Percentiles rank a stretch among this genome's conserved stretches.
Evolutionary conservation across 306 rosid genomes (phyloP).

Genomic region (Prunus salicina): DNA sequence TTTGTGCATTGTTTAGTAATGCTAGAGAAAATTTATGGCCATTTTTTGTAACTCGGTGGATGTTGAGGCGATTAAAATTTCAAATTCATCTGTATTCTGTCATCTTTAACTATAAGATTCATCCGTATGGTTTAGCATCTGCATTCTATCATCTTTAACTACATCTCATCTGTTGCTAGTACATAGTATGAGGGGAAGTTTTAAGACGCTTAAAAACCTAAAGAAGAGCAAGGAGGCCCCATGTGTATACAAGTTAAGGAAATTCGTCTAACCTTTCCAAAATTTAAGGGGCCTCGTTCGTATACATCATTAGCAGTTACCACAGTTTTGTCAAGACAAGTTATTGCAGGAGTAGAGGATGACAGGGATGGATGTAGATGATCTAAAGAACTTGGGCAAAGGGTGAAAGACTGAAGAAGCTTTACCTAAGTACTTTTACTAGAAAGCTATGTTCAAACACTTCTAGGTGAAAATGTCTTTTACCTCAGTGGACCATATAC

Average conservation of each 20-base stretch:
- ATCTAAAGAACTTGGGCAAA: background rate
- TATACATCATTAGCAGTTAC: background rate
- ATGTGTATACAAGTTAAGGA: too few species aligned
- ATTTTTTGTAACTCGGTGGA: background rate
- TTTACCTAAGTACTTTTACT: background rate
- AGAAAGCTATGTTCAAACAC: background rate
- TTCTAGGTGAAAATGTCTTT: background rate
- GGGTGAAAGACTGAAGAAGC: background rate
- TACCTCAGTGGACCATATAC: background rate
- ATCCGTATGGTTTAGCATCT: too few species aligned
- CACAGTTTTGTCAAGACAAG: background rate
- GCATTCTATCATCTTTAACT: too few species aligned
- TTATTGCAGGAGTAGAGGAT: background rate
- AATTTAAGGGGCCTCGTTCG: background rate
- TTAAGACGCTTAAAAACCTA: background rate
- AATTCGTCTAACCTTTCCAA: too few species aligned
- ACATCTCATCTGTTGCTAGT: background rate
- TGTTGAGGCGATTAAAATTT: background rate
- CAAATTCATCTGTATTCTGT: background rate
- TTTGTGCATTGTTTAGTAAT: background rate
- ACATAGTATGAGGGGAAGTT: background rate
- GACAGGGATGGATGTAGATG: constrained; percentile 2
- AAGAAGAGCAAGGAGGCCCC: background rate
- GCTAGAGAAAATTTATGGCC: background rate
- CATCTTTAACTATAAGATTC: too few species aligned